Evolutionary conservation across 495 filamentous ascomycete species (phyloP), one percentile per base, ranked within the genome.

Genomic region (Aspergillus diversus): DNA sequence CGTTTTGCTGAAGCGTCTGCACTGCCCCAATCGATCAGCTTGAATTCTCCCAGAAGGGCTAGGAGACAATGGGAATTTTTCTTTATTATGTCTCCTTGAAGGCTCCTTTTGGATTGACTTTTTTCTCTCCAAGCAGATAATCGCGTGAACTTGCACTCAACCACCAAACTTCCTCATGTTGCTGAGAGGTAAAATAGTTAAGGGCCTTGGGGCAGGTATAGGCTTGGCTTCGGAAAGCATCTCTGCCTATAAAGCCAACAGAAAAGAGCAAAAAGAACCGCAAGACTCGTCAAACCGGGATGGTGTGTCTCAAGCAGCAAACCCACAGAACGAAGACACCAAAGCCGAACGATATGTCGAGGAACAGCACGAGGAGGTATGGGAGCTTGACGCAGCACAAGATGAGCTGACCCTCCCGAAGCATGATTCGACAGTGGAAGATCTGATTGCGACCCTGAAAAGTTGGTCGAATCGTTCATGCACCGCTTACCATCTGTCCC

Each of bases 371-470:
- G 82, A 83, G 57, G 72, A 73, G 59, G 76, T 78, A 60, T 84
- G 81, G 82, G 69, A 78, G 16, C 76, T 84, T 16, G 83, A 86
- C 65, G 83, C 83, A 59, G 77, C 78, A 13, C 72, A 77, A 52
- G 73, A 78, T 33, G 69, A 79, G 27, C 56, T 70, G 13, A 51
- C 35, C 8, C 34, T n/a, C 15, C 0, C 12, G 5, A 31, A 11
- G 27, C 9, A 31, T 11, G 33, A n/a, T 31, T 34, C 50, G 9
- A 33, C 27, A 7, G 3, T 31, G 50, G 13, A 33, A 34, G 32
- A 47, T 49, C 48, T 47, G 33, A 35, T 35, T 31, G n/a, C 49
- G 48, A 58, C 63, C 27, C 13, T 16, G 47, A 55, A 13, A 53
- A 52, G 51, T 61, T 69, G 50, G 62, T 57, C 32, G 63, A 71